Conservation (phyloP, 164 flowering plant species). For the Amborella trichopoda region DNA sequence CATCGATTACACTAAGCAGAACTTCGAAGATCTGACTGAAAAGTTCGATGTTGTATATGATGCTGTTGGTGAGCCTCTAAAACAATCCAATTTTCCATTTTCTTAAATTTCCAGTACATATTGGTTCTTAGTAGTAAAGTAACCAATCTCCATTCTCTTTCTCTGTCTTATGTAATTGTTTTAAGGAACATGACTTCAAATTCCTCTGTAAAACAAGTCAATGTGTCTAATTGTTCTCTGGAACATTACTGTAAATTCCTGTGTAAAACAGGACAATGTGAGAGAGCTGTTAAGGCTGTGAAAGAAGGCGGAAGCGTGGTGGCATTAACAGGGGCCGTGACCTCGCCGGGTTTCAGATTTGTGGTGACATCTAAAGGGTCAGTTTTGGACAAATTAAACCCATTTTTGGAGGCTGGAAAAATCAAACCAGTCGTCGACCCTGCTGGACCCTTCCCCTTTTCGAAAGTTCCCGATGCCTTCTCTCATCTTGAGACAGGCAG, state of each 20-base stretch:
- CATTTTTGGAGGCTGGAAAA: slow-evolving; percentile 72
- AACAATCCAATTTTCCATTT: too few relatives aligned
- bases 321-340: slow-evolving; percentile 60
- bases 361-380: slow-evolving; percentile 78
- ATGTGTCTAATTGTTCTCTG: too few relatives aligned
- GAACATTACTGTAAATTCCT: too few relatives aligned
- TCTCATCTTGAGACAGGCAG: slow-evolving; percentile 55
- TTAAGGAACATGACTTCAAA: too few relatives aligned
- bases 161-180: too few relatives aligned
- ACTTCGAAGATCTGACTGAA: slow-evolving; percentile 76
- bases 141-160: too few relatives aligned
- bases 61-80: slow-evolving; percentile 60
- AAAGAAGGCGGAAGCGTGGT: slow-evolving; percentile 94
- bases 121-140: too few relatives aligned
- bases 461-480: slow-evolving; percentile 61
- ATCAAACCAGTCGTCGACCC: slow-evolving; percentile 78
- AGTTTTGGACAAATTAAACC: slow-evolving; percentile 59
- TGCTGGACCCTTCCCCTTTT: slow-evolving; percentile 71
- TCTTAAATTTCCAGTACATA: too few relatives aligned
- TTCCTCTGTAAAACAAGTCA: too few relatives aligned
- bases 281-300: slow-evolving; percentile 64
- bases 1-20: slow-evolving; percentile 84
- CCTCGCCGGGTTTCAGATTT: slow-evolving; percentile 83
- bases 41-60: slow-evolving; percentile 86
- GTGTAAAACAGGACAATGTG: slow-evolving; percentile 66